Evolutionary conservation across 1,139 yeast genomes (phyloP), one percentile per base, ranked within the genome.

Genomic region (Pichia sp.): DNA sequence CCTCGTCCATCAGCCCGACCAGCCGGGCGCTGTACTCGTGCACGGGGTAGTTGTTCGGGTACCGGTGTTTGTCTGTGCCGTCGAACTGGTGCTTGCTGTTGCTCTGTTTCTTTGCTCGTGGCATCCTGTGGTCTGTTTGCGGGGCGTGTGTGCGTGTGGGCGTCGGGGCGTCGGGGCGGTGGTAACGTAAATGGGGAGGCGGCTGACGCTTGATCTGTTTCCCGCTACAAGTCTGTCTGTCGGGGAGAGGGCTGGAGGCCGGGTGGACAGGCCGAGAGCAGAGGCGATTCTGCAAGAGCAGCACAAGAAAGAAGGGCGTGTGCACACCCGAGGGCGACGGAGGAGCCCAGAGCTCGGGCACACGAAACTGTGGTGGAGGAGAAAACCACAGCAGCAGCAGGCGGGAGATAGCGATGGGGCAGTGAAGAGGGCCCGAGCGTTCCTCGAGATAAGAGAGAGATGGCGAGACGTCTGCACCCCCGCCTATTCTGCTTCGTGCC

Each of bases 1-100:
- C 61, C 6, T 59, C 55, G 41, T 50, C 40, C 1, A 54, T 41
- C 29, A 23, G 19, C 56, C 2, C 47, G n/a, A 6, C 67, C 55
- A 34, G 31, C 16, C 23, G 45, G 3, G 29, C 26, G 23, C 15
- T 19, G 11, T 59, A 51, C 16, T 53, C 49, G 38, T 56, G 59
- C 36, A 67, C 60, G 4, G 70, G 70, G 47, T 57, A 66, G 49
- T 62, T 63, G 23, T 64, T 54, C 1, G 52, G 48, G 26, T 50
- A 43, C 26, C 34, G 45, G 32, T 19, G 36, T n/a, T 34, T 51
- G 29, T 51, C 53, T 8, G 45, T 36, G 26, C 50, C 50, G 26
- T 41, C 46, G n/a, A 48, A 48, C 23, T 48, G 50, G 26, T 38
- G 46, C 30, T 34, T 46, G 30, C 30, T 32, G 26, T 36, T 36